These are phyloP conservation scores for Anisodus acutangulus DNA, from an alignment of 257 asterid species.

Conservation along the genomic window DNA sequence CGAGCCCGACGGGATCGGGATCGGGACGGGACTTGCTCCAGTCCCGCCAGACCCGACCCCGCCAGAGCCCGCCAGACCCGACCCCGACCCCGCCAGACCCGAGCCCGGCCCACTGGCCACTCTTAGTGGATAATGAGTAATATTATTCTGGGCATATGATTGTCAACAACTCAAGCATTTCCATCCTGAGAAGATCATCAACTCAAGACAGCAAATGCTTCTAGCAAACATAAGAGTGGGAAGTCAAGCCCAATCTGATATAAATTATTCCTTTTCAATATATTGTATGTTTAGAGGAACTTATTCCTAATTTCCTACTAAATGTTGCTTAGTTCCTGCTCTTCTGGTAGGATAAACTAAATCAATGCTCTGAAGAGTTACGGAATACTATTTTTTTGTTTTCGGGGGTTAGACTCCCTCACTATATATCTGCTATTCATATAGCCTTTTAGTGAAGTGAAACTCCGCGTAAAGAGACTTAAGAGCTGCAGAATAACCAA, in stretches of 20 bases:
- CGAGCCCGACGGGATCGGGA: too few relatives aligned
- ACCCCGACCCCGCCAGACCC: too few relatives aligned
- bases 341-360: not conserved
- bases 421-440: not conserved
- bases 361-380: not conserved
- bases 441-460: not conserved
- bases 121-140: too few relatives aligned
- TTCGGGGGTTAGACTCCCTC: not conserved
- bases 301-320: not conserved
- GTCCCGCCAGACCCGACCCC: too few relatives aligned
- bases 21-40: too few relatives aligned
- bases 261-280: not conserved
- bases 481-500: not conserved
- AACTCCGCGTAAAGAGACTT: not conserved
- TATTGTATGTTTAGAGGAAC: not conserved
- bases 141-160: not conserved
- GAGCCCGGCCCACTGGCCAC: too few relatives aligned
- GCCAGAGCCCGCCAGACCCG: too few relatives aligned
- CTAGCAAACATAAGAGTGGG: not conserved
- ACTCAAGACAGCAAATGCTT: not conserved
- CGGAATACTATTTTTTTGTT: not conserved
- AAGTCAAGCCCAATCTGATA: not conserved
- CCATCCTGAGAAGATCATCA: not conserved
- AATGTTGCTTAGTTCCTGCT: not conserved
- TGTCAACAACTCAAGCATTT: too few relatives aligned